Evolutionary conservation across 495 filamentous ascomycete species (phyloP).

Genomic region (Chaetomium cochliodes): DNA sequence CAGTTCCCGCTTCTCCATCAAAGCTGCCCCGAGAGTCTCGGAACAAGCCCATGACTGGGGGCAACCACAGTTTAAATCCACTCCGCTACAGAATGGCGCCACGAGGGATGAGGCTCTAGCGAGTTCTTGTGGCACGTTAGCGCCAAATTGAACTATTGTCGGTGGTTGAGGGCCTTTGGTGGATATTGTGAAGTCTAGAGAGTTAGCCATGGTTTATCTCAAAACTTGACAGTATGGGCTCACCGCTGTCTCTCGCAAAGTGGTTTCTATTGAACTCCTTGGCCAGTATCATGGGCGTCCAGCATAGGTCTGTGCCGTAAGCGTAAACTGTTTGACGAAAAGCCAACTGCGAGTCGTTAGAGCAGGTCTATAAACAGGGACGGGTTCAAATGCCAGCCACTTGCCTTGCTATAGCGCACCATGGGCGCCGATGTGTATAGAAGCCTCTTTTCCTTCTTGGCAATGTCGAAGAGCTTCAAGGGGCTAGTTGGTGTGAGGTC

Average conservation of each 20-base stretch:
- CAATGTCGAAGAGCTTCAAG: conserved; percentile 57
- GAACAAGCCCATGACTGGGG: conserved; percentile 68
- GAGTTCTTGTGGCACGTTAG: conserved; percentile 55
- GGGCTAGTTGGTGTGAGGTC: conserved; percentile 42
- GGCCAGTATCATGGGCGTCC: conserved; percentile 70
- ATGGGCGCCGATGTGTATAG: conserved; percentile 64
- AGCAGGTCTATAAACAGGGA: background rate
- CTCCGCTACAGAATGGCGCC: conserved; percentile 57
- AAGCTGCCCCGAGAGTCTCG: conserved; percentile 58
- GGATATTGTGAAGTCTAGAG: conserved; percentile 41
- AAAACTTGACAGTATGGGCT: conserved; percentile 22
- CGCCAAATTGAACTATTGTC: conserved; percentile 64
- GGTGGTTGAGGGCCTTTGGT: conserved; percentile 49
- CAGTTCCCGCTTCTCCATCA: conserved; percentile 59
- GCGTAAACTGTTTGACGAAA: conserved; percentile 60
- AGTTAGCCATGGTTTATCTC: conserved; percentile 3
- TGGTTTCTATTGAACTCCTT: conserved; percentile 65
- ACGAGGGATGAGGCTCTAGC: conserved; percentile 59
- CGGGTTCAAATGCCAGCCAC: background rate
- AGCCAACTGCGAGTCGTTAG: conserved; percentile 47
- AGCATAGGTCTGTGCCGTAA: conserved; percentile 62
- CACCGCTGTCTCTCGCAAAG: conserved; percentile 59
- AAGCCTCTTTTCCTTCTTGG: conserved; percentile 50
- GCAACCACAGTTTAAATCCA: conserved; percentile 69
- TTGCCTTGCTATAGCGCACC: conserved; percentile 62